Evolutionary conservation across 306 rosid species (phyloP), one percentile per base, ranked within the genome.

Genomic region (Vicia villosa): DNA sequence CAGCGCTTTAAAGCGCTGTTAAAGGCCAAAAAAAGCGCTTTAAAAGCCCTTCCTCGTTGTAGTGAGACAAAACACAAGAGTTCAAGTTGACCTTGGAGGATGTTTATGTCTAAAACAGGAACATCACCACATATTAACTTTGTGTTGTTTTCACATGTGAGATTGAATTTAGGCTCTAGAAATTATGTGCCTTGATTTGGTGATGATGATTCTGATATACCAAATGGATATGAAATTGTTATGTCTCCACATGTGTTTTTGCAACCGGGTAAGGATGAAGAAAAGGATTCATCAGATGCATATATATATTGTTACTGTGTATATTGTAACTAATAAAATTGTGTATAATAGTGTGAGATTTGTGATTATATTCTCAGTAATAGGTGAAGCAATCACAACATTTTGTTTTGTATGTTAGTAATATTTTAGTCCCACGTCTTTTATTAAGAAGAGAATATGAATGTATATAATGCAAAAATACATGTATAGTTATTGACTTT

Each of bases 201-300:
- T 4, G 5, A 11, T 22, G 61, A 68, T 54, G 66, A 63, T 0
- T 0, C 19, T 0, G 69, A 67, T 11, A 69, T 40, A 2, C 80
- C 80, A 60, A 76, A 76, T 50, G 75, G 80, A 51, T 16, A 68
- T 40, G 75, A 70, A 50, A 76, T 13, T 10, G 24, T 2, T 30
- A 69, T 26, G 43, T 50, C 8, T 28, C 80, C 75, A 24, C 75
- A 76, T 3, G 20, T 60, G 56, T 17, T 8, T 15, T 1, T 43
- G 55, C 80, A 76, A 3, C 75, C 75, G 10, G 57, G 47, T 0
- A 76, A 22, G 38, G 80, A 16, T 59, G 15, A n/a, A 19, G 46
- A 9, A 1, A 75, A 21, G 34, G 80, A 17, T 49, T 41, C n/a
- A 10, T 34, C 61, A 45, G 32, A 6, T 45, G 20, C 37, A n/a